Evolutionary conservation across 306 rosid genomes (phyloP).

Genomic region (Arachis stenosperma): DNA sequence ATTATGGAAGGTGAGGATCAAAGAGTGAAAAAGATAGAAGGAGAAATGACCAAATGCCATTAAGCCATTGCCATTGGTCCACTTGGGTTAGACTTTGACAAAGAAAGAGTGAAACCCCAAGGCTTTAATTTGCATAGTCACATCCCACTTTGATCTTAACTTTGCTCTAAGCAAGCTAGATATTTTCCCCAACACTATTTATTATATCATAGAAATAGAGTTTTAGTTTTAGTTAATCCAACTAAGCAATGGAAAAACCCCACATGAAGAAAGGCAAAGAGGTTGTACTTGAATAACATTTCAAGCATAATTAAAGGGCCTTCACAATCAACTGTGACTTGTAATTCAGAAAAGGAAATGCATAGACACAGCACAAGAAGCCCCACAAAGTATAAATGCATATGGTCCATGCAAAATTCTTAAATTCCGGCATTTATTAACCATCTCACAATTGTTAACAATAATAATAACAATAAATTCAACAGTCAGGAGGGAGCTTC

Average conservation of each 20-base stretch:
- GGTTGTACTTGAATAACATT: slow-evolving; percentile 53
- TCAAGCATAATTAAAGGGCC: slow-evolving; percentile 49
- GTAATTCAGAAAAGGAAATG: slow-evolving; percentile 32
- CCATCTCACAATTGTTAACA: slow-evolving; percentile 69
- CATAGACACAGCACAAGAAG: slow-evolving; percentile 24
- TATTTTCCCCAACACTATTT: too few relatives aligned
- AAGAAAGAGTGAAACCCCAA: slow-evolving; percentile 38
- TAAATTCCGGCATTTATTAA: slow-evolving; percentile 70
- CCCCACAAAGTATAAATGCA: slow-evolving; percentile 42
- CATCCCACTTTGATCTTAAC: slow-evolving; percentile 54
- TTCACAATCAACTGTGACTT: slow-evolving; percentile 51
- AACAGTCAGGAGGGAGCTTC: slow-evolving; percentile 56
- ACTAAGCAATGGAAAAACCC: background rate
- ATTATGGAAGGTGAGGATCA: slow-evolving; percentile 5
- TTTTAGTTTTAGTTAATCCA: too few relatives aligned
- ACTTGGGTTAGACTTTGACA: slow-evolving; percentile 42
- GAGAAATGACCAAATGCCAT: background rate
- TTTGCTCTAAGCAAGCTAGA: background rate
- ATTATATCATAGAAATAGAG: too few relatives aligned
- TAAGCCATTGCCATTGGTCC: slow-evolving; percentile 27
- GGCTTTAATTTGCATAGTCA: slow-evolving; percentile 62
- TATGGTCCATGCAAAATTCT: slow-evolving; percentile 61
- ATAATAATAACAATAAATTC: slow-evolving; percentile 64
- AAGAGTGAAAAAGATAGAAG: background rate
- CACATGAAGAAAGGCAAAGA: slow-evolving; percentile 20